These are phyloP conservation scores for Halophytophthora batemanensis DNA, from an alignment of 352 stramenopile species.

Conservation along the genomic window DNA sequence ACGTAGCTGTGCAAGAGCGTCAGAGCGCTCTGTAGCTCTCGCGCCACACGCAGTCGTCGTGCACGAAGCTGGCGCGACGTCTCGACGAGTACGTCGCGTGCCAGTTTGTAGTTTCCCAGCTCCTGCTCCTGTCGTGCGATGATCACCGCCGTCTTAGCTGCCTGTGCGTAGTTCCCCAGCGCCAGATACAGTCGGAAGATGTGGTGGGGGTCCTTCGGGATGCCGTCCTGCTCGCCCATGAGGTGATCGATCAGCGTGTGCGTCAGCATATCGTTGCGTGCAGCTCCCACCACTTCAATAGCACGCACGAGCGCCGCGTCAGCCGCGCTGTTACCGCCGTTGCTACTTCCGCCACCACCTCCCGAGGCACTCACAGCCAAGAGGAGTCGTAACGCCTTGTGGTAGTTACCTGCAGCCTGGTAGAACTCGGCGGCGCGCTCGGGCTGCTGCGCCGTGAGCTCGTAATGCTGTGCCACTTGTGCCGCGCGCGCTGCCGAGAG, in stretches of 20 bases:
- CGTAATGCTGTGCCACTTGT: conserved; percentile 90
- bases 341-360: conserved; percentile 7
- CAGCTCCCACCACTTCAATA: conserved; percentile 92
- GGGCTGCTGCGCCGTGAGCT: conserved; percentile 62
- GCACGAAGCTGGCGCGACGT: conserved; percentile 84
- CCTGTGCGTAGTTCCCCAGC: conserved; percentile 92
- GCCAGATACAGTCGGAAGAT: conserved; percentile 95
- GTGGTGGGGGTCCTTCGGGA: conserved; percentile 93
- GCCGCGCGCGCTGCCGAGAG: conserved; percentile 84
- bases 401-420: conserved; percentile 86
- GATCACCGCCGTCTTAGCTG: conserved; percentile 92
- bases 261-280: conserved; percentile 92
- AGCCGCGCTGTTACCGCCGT: conserved; percentile 29
- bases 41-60: conserved; percentile 86
- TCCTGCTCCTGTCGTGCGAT: conserved; percentile 93
- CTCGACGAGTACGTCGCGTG: conserved; percentile 90
- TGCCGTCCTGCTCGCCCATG: conserved; percentile 93
- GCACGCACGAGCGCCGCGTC: conserved; percentile 84
- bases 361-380: conserved; percentile 59
- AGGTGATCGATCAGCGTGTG: conserved; percentile 94
- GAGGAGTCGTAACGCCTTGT: conserved; percentile 89
- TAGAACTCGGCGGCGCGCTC: conserved; percentile 89
- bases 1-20: conserved; percentile 94
- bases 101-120: conserved; percentile 91
- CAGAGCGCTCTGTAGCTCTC: conserved; percentile 83